phyloP scores from a whole-genome alignment of 2,329 filamentous ascomycete species.

The Aspergillus sojae region DNA sequence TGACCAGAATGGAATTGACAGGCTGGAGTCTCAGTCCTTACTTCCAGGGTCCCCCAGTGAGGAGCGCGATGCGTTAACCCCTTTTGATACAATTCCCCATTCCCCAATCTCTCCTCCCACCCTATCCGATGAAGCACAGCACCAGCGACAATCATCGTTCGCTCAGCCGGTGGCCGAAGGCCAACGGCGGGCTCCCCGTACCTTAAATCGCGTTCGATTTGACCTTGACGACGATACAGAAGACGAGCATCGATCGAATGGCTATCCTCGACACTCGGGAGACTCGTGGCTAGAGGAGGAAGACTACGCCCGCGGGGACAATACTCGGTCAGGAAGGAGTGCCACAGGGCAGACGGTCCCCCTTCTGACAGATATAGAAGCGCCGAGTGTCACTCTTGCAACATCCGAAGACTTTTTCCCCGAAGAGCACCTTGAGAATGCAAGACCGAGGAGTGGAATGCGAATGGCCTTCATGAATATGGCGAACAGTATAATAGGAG shows the following conservation, averaged over 20 bases:
- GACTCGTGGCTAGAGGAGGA: slow-evolving; percentile 59
- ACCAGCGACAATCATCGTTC: slow-evolving; percentile 46
- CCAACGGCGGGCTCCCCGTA: slow-evolving; percentile 57
- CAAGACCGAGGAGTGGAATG: slow-evolving; percentile 81
- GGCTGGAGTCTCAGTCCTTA: slow-evolving; percentile 37
- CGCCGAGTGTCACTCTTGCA: slow-evolving; percentile 74
- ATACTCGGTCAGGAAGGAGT: slow-evolving; percentile 39
- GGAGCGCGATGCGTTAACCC: slow-evolving; percentile 30
- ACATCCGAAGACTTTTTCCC: slow-evolving; percentile 60
- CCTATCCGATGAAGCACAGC: slow-evolving; percentile 26
- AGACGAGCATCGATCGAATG: slow-evolving; percentile 35
- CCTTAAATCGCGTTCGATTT: slow-evolving; percentile 75
- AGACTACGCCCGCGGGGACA: slow-evolving; percentile 58
- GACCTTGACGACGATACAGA: slow-evolving; percentile 50
- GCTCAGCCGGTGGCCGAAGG: slow-evolving; percentile 43
- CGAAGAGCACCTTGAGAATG: slow-evolving; percentile 61
- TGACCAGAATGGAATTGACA: slow-evolving; percentile 32
- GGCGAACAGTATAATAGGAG: slow-evolving; percentile 95
- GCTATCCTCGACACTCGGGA: slow-evolving; percentile 29
- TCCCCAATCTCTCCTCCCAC: slow-evolving; percentile 24
- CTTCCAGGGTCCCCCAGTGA: slow-evolving; percentile 34
- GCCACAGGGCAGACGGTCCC: slow-evolving; percentile 60
- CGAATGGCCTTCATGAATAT: slow-evolving; percentile 98
- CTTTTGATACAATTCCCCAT: slow-evolving; percentile 24
- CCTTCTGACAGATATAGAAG: slow-evolving; percentile 79